These are phyloP conservation scores for Plasmodium fragile DNA, from an alignment of 169 alveolate species.

Conservation along the genomic window DNA sequence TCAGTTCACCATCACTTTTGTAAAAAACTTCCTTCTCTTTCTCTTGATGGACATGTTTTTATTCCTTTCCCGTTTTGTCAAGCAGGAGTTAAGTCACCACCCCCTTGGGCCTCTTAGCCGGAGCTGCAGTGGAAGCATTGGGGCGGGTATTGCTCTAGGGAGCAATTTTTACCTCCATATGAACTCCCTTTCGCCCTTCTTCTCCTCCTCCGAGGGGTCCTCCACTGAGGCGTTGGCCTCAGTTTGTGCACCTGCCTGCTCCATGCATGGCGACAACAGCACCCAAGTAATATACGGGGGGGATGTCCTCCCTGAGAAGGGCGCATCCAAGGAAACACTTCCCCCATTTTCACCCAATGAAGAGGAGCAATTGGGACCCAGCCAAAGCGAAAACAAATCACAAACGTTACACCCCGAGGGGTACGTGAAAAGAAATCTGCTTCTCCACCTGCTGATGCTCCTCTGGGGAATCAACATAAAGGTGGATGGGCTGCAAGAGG, in stretches of 20 bases:
- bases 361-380: too few relatives aligned
- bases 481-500: constrained; percentile 6
- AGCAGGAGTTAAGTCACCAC: background rate
- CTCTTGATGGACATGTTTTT: constrained; percentile 50
- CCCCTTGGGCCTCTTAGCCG: background rate
- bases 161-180: constrained; percentile 7
- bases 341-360: background rate
- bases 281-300: background rate
- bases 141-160: background rate
- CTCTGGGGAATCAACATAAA: constrained; percentile 63
- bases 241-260: background rate
- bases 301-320: background rate
- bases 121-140: background rate
- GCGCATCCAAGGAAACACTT: background rate
- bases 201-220: constrained; percentile 9
- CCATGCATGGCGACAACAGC: background rate
- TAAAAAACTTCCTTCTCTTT: constrained; percentile 26
- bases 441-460: constrained; percentile 27
- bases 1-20: constrained; percentile 38
- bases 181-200: constrained; percentile 13
- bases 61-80: constrained; percentile 17
- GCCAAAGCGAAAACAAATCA: too few relatives aligned
- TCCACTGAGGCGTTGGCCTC: background rate
- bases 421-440: background rate
- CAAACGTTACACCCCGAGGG: background rate